These are phyloP conservation scores for Chaetoceros tenuissimus DNA, from an alignment of 108 stramenopile genomes.

Conservation along the genomic window DNA sequence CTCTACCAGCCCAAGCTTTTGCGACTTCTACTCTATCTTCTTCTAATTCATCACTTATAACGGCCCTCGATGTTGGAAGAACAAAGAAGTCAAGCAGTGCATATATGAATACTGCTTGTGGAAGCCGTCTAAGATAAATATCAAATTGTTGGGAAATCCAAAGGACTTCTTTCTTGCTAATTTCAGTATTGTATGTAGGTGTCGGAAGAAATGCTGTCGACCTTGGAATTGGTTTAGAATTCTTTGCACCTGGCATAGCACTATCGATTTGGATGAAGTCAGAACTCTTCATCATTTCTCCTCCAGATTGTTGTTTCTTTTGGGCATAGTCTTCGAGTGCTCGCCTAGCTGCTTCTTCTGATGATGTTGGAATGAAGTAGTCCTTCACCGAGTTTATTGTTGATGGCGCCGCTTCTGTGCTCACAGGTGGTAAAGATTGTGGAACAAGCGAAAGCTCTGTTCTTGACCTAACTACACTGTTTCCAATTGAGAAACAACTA, in stretches of 20 bases:
- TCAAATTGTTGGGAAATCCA: not conserved
- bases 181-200: not conserved
- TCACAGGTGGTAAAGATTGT: not conserved
- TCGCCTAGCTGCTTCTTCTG: not conserved
- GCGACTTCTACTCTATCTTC: not conserved
- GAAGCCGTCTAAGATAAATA: not conserved
- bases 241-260: not conserved
- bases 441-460: not conserved
- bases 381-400: not conserved
- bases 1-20: not conserved
- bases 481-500: too few relatives aligned
- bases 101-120: not conserved
- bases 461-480: too few relatives aligned
- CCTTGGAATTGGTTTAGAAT: not conserved
- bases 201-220: not conserved
- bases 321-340: not conserved
- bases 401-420: not conserved
- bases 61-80: not conserved
- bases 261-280: not conserved
- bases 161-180: not conserved
- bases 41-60: not conserved
- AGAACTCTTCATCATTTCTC: not conserved
- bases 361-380: not conserved
- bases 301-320: not conserved
- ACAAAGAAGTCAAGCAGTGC: not conserved